Base-by-base conservation (phyloP, 2,329 filamentous ascomycete species). In the Fusarium dlaminii region DNA sequence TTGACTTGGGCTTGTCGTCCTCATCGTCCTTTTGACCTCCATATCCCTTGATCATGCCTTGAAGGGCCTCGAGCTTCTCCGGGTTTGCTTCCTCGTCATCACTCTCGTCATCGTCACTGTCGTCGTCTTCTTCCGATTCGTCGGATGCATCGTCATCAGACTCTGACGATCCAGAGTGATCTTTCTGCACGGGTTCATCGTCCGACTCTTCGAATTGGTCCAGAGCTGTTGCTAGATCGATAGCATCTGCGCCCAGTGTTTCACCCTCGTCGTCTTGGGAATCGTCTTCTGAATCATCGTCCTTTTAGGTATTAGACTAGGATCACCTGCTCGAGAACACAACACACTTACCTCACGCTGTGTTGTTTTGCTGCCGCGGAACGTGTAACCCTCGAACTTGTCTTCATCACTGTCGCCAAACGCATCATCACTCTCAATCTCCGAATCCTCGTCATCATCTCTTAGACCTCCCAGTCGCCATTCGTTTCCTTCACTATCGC, bases 331-430 rank as follows among this genome's bases (percentile, higher is more conserved):
- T 30, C 37, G 14, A 17, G n/a, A 24, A 15, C 10, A 29, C n/a
- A 36, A 45, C 7, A 29, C 22, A 58, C 74, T 49, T 59, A 82
- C 77, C 67, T 81, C 79, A 56, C 62, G 66, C 46, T 81, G 80
- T 61, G 81, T 82, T 5, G 82, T 72, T 55, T 82, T 83, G 77
- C 84, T 87, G 17, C 87, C 88, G 3, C 87, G 78, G 68, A 91
- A 90, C 1, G 86, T 78, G 77, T 92, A 97, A 17, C 91, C 93
- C 73, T 94, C 90, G 74, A 97, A 97, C 72, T 88, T 89, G 80
- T 97, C 95, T 78, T 96, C 92, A 78, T 98, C 95, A 77, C 94
- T 96, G 74, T 94, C 92, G 8, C 94, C 94, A 86, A 98, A 94
- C 5, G 96, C 95, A 78, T 97, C 94, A 80, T 91, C 90, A 76